Conservation (phyloP, 768 basidiomycete genomes). For the Mycena galericulata region DNA sequence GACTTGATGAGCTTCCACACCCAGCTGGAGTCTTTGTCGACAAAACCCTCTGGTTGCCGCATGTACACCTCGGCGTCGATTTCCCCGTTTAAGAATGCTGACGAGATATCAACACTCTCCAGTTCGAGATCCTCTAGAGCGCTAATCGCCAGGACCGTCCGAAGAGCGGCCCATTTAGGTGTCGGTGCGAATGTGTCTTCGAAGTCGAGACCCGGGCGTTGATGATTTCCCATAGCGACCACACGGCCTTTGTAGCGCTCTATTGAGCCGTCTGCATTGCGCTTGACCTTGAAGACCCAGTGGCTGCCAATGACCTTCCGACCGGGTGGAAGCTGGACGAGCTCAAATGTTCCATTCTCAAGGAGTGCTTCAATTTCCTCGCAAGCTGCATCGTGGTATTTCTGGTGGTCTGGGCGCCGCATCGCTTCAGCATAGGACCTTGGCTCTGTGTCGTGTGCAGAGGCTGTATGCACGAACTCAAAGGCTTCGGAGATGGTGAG, state of each 20-base stretch:
- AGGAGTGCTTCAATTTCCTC: constrained; percentile 41
- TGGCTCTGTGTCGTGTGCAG: constrained; percentile 29
- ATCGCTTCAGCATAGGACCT: constrained; percentile 36
- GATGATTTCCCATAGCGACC: constrained; percentile 43
- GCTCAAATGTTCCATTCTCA: constrained; percentile 13
- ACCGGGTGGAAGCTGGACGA: constrained; percentile 29
- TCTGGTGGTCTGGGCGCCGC: constrained; percentile 23
- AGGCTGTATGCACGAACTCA: constrained; percentile 1
- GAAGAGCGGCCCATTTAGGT: constrained; percentile 37
- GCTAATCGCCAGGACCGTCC: constrained; percentile 46
- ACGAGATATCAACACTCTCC: constrained; percentile 47
- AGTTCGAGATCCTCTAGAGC: constrained; percentile 44
- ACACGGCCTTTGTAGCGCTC: constrained; percentile 34
- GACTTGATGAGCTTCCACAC: constrained; percentile 42
- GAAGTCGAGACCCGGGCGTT: constrained; percentile 42
- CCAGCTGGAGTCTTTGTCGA: neutral
- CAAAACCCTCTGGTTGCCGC: constrained; percentile 44
- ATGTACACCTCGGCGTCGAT: constrained; percentile 48
- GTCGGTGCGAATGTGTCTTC: constrained; percentile 39
- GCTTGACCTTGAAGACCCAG: constrained; percentile 48
- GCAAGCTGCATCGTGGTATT: constrained; percentile 42
- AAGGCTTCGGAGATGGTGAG: neutral
- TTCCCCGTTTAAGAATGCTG: constrained; percentile 47
- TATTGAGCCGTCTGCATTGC: constrained; percentile 43
- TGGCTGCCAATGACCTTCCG: constrained; percentile 37